Base-by-base conservation (phyloP, 2,329 filamentous ascomycete species). In the Trichoderma breve region DNA sequence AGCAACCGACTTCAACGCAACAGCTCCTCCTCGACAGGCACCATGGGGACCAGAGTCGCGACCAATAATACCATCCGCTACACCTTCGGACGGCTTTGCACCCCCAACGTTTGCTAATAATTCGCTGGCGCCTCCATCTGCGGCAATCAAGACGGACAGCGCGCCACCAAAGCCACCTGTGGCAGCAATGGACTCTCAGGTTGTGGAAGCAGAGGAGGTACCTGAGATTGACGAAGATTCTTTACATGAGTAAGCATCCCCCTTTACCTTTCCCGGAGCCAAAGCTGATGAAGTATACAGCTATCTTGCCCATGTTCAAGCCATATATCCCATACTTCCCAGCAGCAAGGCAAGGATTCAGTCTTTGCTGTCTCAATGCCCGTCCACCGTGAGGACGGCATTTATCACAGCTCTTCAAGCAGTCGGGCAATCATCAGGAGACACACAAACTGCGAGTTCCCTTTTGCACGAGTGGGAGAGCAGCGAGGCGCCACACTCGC, bases 281-380 rank as follows among this genome's bases (percentile, higher is more conserved):
- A 8, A 7, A 60, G 14, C 58, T 70, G 47, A 70, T n/a, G 1
- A 8, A 26, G 5, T 14, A 24, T 36, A 7, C 57, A 90, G 88
- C 74, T 93, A 93, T 75, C 86, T 92, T 68, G 84, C 84, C 5
- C 82, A 87, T 15, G 87, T 93, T 24, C 91, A 93, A 75, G 88
- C 89, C 15, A 87, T 88, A 4, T 90, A 92, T 71, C 91, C 91
- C 0, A 83, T 94, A 58, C 83, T 94, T 14, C 87, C 91, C 2
- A 84, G 84, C 67, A 88, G 82, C 69, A 90, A 87, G 76, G 80
- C 82, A 15, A 84, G 85, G n/a, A 79, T 92, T 11, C 86, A 88
- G 71, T 83, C 84, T 9, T 83, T 89, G 24, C 80, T 93, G 24
- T 82, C 83, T 3, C 85, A 86, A 60, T 90, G 89, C 74, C 87